Percentiles rank a stretch among this genome's conserved stretches.
Conservation (phyloP, 768 basidiomycete genomes). For the Trametes gibbosa region DNA sequence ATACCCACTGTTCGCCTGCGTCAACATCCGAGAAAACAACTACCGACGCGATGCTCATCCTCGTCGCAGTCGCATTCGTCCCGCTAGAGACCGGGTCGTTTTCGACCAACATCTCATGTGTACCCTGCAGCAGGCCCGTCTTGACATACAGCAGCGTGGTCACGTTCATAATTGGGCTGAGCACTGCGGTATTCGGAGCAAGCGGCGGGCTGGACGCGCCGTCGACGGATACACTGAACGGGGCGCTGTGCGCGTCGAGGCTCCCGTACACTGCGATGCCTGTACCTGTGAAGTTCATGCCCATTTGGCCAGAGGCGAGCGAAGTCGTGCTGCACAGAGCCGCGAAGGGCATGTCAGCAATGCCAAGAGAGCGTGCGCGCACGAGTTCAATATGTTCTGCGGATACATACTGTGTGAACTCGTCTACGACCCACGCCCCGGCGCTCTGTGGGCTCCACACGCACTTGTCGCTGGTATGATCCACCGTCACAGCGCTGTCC, state of each 20-base stretch:
- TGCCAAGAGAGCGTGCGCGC: not conserved
- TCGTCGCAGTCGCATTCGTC: not conserved
- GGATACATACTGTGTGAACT: slow-evolving; percentile 1
- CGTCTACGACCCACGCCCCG: slow-evolving; percentile 1
- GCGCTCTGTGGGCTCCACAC: not conserved
- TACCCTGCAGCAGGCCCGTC: not conserved
- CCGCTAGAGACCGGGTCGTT: slow-evolving; percentile 10
- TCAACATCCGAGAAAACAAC: not conserved
- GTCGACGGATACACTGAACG: slow-evolving; percentile 16
- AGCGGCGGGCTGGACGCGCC: not conserved
- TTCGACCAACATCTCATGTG: slow-evolving; percentile 5
- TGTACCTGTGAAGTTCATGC: slow-evolving; percentile 11
- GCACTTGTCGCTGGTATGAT: not conserved
- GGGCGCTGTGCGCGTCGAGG: slow-evolving; percentile 1
- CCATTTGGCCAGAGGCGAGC: slow-evolving; percentile 1
- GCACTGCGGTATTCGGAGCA: slow-evolving; percentile 3
- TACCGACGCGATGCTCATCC: not conserved
- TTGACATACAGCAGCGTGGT: slow-evolving; percentile 5
- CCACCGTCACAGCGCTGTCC: not conserved
- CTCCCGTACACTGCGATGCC: slow-evolving; percentile 14
- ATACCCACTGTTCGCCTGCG: not conserved
- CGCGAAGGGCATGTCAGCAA: not conserved
- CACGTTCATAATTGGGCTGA: not conserved
- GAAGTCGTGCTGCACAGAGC: not conserved
- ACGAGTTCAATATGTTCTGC: too few relatives aligned